Evolutionary conservation across 1,284 basidiomycete genomes (phyloP), one percentile per base, ranked within the genome.

Genomic region (Anthracocystis walkeri): DNA sequence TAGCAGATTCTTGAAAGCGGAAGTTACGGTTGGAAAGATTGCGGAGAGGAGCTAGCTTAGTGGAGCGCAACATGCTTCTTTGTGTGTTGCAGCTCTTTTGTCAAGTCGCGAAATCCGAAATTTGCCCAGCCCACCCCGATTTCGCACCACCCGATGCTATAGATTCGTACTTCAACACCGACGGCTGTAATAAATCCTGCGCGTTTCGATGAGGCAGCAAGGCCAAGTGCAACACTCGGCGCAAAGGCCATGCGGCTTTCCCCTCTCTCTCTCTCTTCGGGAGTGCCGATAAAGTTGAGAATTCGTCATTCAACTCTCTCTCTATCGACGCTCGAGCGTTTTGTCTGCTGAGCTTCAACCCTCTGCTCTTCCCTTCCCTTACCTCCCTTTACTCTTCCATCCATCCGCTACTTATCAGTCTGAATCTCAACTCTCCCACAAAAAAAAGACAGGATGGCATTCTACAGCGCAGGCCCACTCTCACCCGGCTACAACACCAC

Each of bases 401-500:
- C n/a, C 20, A 20, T 42, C 41, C 44, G 21, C 29, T 49, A n/a
- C 18, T 29, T 8, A 16, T 20, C 18, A 8, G 27, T 5, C 35
- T 29, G n/a, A n/a, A 50, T 18, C 49, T 14, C 10, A 10, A 21
- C 23, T 18, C 14, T 14, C 20, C 12, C 14, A 44, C 18, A 23
- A 48, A 4, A 14, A 18, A n/a, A 31, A 7, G 18, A 31, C 27
- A 27, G 14, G 27, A 76, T 76, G 74, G 74, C 74, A 14, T 76
- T 72, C 63, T 76, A 76, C 56, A 65, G 58, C 53, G 65, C 68
- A 45, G 74, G 74, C 18, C 74, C 74, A 16, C 63, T 76, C 35
- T 72, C 74, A 1, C 74, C 74, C 18, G 65, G 74, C 46, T 73
- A 76, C 57, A 68, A 65, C 46, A 59, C 74, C 52, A 69, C 74